Evolutionary conservation across 2,329 filamentous ascomycete species (phyloP).

Genomic region (Coniochaeta pulveracea): DNA sequence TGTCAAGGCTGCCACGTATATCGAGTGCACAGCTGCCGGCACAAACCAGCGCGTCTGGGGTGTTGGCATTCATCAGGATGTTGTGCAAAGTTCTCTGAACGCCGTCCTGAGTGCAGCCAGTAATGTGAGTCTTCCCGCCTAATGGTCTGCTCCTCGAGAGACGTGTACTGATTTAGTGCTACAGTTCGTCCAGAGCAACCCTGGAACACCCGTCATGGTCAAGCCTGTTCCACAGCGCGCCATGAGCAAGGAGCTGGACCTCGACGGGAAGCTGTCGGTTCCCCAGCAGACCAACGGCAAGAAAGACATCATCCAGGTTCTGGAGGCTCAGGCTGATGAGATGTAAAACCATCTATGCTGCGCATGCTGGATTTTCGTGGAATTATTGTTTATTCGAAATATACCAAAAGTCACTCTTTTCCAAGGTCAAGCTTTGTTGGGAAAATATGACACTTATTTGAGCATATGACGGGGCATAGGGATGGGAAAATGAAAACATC

Average conservation of each 20-base stretch:
- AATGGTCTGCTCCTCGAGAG: neutral
- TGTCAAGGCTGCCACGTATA: constrained; percentile 91
- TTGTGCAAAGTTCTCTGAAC: constrained; percentile 79
- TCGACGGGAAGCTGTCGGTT: constrained; percentile 11
- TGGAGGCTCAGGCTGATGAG: constrained; percentile 22
- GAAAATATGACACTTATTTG: no score
- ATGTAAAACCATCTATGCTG: no score
- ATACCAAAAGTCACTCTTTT: no score
- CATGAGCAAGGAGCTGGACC: constrained; percentile 22
- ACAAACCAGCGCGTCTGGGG: constrained; percentile 73
- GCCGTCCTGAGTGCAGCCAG: constrained; percentile 77
- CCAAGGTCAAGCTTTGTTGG: no score
- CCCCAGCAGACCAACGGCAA: constrained; percentile 11
- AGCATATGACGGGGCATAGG: no score
- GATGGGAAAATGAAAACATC: no score
- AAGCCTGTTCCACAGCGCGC: constrained; percentile 44
- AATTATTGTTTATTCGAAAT: neutral
- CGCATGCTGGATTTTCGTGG: no score
- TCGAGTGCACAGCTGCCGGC: constrained; percentile 67
- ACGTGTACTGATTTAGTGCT: constrained; percentile 1
- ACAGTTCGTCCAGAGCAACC: constrained; percentile 63
- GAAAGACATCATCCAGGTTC: constrained; percentile 17
- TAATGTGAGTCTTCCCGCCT: constrained; percentile 50
- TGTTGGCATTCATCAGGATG: constrained; percentile 84
- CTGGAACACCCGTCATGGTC: constrained; percentile 56